A percentile compares a stretch with the other conserved stretches of the same genome.
These are phyloP conservation scores for Trichosanthes cucumerina DNA, from an alignment of 306 rosid genomes.

Conservation along the genomic window DNA sequence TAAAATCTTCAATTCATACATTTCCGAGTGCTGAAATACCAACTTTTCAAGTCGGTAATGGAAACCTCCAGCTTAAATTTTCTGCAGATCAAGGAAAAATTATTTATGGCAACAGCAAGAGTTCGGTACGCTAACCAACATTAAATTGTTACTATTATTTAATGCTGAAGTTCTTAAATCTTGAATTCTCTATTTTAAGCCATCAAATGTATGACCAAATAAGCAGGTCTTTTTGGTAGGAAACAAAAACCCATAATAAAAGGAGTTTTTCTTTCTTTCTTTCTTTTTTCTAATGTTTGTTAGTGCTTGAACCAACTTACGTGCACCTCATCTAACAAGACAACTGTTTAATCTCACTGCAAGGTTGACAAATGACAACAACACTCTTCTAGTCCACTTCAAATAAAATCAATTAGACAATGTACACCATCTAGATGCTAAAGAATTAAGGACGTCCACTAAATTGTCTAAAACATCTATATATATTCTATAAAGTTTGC, in stretches of 20 bases:
- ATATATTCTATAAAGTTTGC: not conserved
- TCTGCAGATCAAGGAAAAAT: constrained; percentile 25
- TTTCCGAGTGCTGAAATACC: constrained; percentile 22
- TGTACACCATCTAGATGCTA: not conserved
- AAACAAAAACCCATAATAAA: not conserved
- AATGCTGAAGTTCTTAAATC: not conserved
- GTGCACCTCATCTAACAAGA: not conserved
- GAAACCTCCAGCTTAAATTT: constrained; percentile 36
- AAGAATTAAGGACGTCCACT: not conserved
- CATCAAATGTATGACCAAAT: not conserved
- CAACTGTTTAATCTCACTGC: not conserved
- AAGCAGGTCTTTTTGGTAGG: not conserved
- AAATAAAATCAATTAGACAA: not conserved
- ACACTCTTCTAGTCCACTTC: not conserved
- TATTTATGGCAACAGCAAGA: constrained; percentile 30
- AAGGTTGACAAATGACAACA: not conserved
- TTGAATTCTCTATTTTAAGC: not conserved
- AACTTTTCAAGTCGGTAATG: constrained; percentile 35
- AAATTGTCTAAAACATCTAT: not conserved
- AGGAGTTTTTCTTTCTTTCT: not conserved
- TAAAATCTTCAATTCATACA: constrained; percentile 38
- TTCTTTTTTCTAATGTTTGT: not conserved
- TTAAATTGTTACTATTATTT: not conserved
- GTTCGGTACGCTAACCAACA: constrained; percentile 23
- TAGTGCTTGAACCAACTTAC: not conserved